Percentiles rank a stretch among this genome's conserved stretches.
phyloP scores from a whole-genome alignment of 805 yeast genomes.

The Suhomyces sp. region DNA sequence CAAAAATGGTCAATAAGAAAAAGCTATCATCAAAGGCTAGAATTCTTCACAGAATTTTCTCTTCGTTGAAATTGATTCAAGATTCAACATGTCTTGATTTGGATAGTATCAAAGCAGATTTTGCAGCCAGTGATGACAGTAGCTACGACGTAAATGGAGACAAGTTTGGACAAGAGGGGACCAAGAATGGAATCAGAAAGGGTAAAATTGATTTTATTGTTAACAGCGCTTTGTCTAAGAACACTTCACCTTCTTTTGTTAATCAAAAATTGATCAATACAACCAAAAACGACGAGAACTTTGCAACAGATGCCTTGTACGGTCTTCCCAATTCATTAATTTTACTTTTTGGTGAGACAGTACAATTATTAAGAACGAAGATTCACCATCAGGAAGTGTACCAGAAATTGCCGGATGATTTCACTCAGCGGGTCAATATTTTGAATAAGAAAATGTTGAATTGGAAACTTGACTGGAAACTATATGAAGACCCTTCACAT shows the following conservation, averaged over 20 bases:
- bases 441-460: conserved; percentile 24
- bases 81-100: conserved; percentile 61
- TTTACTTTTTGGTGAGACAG: conserved; percentile 68
- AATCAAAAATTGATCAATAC: conserved; percentile 44
- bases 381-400: conserved; percentile 45
- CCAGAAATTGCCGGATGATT: conserved; percentile 32
- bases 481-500: conserved; percentile 28
- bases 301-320: conserved; percentile 77
- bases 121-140: conserved; percentile 22
- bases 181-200: conserved; percentile 9
- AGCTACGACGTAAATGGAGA: conserved; percentile 39
- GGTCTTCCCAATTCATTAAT: conserved; percentile 84
- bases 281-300: conserved; percentile 53
- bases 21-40: conserved; percentile 73
- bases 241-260: conserved; percentile 39
- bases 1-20: conserved; percentile 63
- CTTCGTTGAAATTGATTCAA: conserved; percentile 71
- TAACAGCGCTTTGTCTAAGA: conserved; percentile 12
- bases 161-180: conserved; percentile 19
- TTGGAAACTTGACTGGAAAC: conserved; percentile 79
- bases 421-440: conserved; percentile 28
- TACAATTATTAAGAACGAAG: conserved; percentile 62
- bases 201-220: conserved; percentile 28
- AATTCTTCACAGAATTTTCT: conserved; percentile 73
- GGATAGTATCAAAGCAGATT: conserved; percentile 36